Evolutionary conservation across 2,329 filamentous ascomycete species (phyloP), one percentile per base, ranked within the genome.

Genomic region (Monilinia vaccinii-corymbosi): DNA sequence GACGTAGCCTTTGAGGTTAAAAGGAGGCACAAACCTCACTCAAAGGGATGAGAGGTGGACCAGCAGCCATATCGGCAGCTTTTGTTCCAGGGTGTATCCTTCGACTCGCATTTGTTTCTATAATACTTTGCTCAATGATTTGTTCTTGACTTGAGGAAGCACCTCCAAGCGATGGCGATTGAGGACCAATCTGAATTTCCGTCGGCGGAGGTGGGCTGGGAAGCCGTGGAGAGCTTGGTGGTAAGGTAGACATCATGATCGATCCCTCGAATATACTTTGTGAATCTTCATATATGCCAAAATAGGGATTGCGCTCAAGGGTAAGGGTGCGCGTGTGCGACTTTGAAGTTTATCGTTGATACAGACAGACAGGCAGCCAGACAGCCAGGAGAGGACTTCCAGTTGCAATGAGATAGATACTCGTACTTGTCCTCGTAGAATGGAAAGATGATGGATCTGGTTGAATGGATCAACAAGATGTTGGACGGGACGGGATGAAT

Each of bases 201-300:
- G 93, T 91, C 61, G 95, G 87, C 38, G 94, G 94, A 61, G 94
- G 94, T 62, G 94, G 94, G 74, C 91, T 97, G 62, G 94, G 94
- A 56, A 99, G 85, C 72, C 94, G 88, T 65, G 94, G 93, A 51
- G 92, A 97, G 75, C 84, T 93, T 64, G 89, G 87, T 67, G 82
- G 76, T 64, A 84, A 73, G 65, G 81, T 73, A 65, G 81, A 60
- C 58, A 60, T 60, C 50, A 59, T 78, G 81, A 84, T 83, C 65
- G 66, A 74, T 64, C 64, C 28, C 28, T 49, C 45, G 21, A 32
- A 60, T 42, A 9, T 42, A 36, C 14, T 50, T 36, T 46, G 40
- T n/a, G 31, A 50, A 31, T 49, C 38, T 42, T 60, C 50, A 58
- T 53, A 46, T 53, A 23, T 53, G 50, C 18, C 18, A 42, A 7